Evolutionary conservation across 1,139 yeast genomes (phyloP).

Genomic region (Saccharomycopsis hybrid): DNA sequence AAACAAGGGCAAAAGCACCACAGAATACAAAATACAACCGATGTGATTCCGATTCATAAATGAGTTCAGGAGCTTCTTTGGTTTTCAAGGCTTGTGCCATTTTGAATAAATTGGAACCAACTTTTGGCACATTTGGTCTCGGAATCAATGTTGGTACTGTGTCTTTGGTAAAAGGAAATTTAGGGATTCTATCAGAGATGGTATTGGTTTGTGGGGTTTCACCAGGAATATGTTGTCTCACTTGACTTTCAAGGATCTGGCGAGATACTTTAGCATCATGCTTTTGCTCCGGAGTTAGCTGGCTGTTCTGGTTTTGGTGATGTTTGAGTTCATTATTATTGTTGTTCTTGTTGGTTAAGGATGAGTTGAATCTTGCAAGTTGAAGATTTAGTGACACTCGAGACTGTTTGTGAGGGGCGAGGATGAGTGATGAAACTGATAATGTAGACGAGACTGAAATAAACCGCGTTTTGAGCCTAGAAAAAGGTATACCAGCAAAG

Average conservation of each 20-base stretch:
- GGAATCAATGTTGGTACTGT: constrained; percentile 65
- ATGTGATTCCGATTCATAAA: constrained; percentile 83
- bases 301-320: too few relatives aligned
- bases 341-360: too few relatives aligned
- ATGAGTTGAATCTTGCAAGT: too few relatives aligned
- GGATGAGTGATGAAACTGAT: too few relatives aligned
- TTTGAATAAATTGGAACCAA: constrained; percentile 51
- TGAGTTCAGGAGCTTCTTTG: constrained; percentile 60
- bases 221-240: constrained; percentile 47
- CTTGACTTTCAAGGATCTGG: constrained; percentile 3
- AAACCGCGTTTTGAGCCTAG: too few relatives aligned
- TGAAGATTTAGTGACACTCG: too few relatives aligned
- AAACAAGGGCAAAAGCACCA: constrained; percentile 61
- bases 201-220: constrained; percentile 46
- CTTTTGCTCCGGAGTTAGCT: too few relatives aligned
- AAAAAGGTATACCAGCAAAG: too few relatives aligned
- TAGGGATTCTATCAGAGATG: constrained; percentile 46
- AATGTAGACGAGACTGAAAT: too few relatives aligned
- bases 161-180: constrained; percentile 62
- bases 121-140: constrained; percentile 66
- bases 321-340: too few relatives aligned
- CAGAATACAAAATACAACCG: constrained; percentile 65
- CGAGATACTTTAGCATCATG: neutral
- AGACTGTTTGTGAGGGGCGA: too few relatives aligned
- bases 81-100: constrained; percentile 54